phyloP scores from a whole-genome alignment of 2,329 filamentous ascomycete species.

The Xylaria polymorpha region DNA sequence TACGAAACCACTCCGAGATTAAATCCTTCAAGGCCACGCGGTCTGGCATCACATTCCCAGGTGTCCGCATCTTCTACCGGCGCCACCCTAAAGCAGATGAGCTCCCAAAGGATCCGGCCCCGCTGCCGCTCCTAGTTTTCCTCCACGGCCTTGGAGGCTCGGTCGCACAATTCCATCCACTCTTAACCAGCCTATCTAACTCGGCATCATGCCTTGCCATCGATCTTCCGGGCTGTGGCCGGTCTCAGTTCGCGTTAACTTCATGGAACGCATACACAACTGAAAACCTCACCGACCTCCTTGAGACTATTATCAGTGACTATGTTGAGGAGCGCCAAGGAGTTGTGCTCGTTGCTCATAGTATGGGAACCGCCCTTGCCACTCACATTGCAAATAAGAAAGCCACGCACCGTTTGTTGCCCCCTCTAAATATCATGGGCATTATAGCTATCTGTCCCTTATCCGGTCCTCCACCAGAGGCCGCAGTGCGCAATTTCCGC shows the following conservation, averaged over 20 bases:
- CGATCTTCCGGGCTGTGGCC: slow-evolving; percentile 90
- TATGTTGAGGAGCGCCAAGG: slow-evolving; percentile 78
- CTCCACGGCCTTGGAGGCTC: slow-evolving; percentile 95
- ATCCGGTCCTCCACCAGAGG: slow-evolving; percentile 69
- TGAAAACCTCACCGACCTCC: slow-evolving; percentile 78
- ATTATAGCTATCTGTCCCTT: slow-evolving; percentile 85
- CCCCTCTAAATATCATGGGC: slow-evolving; percentile 76
- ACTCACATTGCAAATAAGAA: slow-evolving; percentile 72
- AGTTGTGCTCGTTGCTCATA: slow-evolving; percentile 86
- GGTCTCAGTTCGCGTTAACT: slow-evolving; percentile 77
- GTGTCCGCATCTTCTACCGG: slow-evolving; percentile 84
- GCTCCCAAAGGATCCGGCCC: slow-evolving; percentile 76
- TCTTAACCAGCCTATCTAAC: slow-evolving; percentile 84
- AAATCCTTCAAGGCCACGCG: slow-evolving; percentile 76
- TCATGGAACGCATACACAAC: slow-evolving; percentile 83
- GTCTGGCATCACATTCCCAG: slow-evolving; percentile 74
- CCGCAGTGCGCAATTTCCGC: slow-evolving; percentile 62
- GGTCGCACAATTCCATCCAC: slow-evolving; percentile 84
- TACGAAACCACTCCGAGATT: slow-evolving; percentile 79
- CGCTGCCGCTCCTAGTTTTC: slow-evolving; percentile 87
- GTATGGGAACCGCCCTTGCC: slow-evolving; percentile 85
- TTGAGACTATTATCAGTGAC: slow-evolving; percentile 78
- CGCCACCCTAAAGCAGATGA: slow-evolving; percentile 85
- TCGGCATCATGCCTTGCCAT: slow-evolving; percentile 86
- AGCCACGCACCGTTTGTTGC: slow-evolving; percentile 58